Percentiles rank a stretch among this genome's conserved stretches.
Conservation (phyloP, 108 stramenopile species). For the Cyclotella sp. region DNA sequence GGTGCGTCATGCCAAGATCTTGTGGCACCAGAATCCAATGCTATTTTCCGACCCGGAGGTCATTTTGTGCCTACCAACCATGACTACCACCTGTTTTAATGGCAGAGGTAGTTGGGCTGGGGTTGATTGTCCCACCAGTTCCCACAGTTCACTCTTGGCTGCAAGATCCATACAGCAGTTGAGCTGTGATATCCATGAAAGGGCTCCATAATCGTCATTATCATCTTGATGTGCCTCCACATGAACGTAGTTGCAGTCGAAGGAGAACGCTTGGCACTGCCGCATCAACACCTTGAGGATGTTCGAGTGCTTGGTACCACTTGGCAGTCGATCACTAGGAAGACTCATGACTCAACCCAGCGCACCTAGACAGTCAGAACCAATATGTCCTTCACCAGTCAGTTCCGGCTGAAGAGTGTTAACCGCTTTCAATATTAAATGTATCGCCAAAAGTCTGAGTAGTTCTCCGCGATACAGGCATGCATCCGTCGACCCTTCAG, state of each 20-base stretch:
- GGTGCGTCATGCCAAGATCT: too few species aligned
- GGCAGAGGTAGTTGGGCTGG: too few species aligned
- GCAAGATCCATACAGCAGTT: too few species aligned
- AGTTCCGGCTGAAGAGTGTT: neutral
- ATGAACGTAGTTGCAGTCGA: neutral
- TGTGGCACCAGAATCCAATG: too few species aligned
- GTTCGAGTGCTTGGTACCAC: neutral
- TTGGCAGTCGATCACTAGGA: neutral
- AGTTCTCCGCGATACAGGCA: neutral
- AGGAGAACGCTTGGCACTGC: neutral
- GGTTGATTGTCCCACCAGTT: too few species aligned
- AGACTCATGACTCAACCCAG: neutral
- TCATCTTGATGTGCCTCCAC: neutral
- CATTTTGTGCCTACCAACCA: too few species aligned
- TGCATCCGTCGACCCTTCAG: neutral
- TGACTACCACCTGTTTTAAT: too few species aligned
- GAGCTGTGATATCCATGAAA: too few species aligned
- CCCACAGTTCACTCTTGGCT: too few species aligned
- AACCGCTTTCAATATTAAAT: neutral
- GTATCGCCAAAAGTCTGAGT: neutral
- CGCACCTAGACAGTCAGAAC: neutral
- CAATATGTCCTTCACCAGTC: too few species aligned
- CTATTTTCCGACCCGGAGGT: too few species aligned
- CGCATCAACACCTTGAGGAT: neutral
- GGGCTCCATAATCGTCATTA: too few species aligned